Evolutionary conservation across 345 rosid genomes (phyloP).

Genomic region (Murraya paniculata): DNA sequence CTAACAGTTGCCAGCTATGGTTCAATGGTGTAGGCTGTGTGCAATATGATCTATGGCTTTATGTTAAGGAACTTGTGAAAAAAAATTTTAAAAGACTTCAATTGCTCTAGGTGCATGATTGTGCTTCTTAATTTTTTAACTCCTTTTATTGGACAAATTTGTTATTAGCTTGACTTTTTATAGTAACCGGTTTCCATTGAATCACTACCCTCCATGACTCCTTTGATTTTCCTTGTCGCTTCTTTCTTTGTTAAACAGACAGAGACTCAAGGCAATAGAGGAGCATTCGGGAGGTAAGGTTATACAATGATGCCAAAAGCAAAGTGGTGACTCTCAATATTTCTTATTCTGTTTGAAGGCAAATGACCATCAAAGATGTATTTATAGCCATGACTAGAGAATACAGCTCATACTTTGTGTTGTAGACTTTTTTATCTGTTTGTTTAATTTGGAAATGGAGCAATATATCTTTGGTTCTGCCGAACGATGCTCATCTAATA

Average conservation of each 20-base stretch:
- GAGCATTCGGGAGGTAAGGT: neutral
- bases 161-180: neutral
- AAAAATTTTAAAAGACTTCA: neutral
- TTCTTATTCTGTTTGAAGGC: neutral
- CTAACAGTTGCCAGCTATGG: neutral
- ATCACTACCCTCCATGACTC: neutral
- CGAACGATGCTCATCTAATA: neutral
- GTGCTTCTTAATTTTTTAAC: neutral
- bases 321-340: slow-evolving; percentile 2
- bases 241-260: slow-evolving; percentile 2
- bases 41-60: slow-evolving; percentile 4
- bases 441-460: neutral
- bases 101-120: neutral
- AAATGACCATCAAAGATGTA: neutral
- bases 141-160: neutral
- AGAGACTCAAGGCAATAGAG: neutral
- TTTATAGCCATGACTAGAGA: neutral
- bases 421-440: slow-evolving; percentile 1
- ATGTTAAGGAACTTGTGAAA: neutral
- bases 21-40: neutral
- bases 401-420: neutral
- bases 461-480: neutral
- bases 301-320: neutral
- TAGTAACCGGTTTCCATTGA: neutral
- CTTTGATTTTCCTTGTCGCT: neutral